Percentiles rank a stretch among this genome's conserved stretches.
These are phyloP conservation scores for Colletotrichum falcatum DNA, from an alignment of 2,329 filamentous ascomycete species.

Conservation along the genomic window DNA sequence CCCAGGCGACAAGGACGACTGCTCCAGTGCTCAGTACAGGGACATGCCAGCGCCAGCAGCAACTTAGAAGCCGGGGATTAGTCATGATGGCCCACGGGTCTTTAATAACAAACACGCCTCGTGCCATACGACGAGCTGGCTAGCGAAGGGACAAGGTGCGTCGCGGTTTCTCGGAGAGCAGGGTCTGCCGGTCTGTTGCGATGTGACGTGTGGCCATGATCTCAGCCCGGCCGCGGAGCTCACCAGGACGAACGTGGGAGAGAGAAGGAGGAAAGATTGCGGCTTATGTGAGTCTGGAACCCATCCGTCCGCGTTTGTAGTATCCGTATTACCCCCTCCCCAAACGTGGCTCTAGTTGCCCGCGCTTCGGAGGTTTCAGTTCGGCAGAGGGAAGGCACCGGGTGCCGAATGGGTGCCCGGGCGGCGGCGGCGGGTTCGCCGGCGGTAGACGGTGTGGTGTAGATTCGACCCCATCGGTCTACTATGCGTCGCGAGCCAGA, in stretches of 20 bases:
- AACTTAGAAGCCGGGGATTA: constrained; percentile 32
- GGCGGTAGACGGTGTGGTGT: constrained; percentile 15
- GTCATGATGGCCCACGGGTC: constrained; percentile 29
- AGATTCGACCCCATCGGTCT: constrained; percentile 5
- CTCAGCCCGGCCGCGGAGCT: constrained; percentile 1
- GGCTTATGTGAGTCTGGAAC: not conserved
- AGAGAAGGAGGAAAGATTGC: not conserved
- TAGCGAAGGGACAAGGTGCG: constrained; percentile 16
- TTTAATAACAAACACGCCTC: constrained; percentile 24
- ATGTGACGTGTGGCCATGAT: constrained; percentile 18
- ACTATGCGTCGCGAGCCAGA: not conserved
- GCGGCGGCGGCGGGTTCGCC: constrained; percentile 24
- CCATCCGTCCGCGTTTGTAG: not conserved
- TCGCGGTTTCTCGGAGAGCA: constrained; percentile 1
- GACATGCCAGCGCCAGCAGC: constrained; percentile 16
- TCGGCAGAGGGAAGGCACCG: constrained; percentile 38
- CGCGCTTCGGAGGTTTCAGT: constrained; percentile 39
- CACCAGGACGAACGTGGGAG: not conserved
- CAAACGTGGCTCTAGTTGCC: constrained; percentile 5
- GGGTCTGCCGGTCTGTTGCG: constrained; percentile 10
- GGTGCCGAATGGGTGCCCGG: constrained; percentile 37
- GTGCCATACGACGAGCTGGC: constrained; percentile 17
- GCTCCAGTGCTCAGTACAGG: no score
- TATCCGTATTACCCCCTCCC: not conserved
- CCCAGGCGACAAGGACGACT: constrained; percentile 9